Evolutionary conservation across 495 filamentous ascomycete genomes (phyloP).

Genomic region (Pseudomonodictys pantanalensis): DNA sequence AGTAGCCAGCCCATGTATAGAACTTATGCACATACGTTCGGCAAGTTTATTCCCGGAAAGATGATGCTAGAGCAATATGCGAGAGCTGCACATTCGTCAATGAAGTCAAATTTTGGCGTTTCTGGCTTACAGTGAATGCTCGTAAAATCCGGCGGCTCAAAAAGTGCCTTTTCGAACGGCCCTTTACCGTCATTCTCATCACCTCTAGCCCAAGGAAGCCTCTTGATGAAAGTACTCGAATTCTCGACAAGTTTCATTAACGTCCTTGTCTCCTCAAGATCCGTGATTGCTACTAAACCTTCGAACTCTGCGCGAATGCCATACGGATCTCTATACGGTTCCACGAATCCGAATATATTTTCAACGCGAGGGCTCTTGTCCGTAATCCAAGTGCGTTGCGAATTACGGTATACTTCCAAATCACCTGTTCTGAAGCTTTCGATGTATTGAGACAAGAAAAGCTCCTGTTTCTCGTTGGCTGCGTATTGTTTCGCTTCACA

Average conservation of each 20-base stretch:
- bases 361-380: constrained; percentile 46
- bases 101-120: neutral
- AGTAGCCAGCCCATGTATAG: neutral
- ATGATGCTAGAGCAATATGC: constrained; percentile 49
- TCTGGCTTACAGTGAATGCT: constrained; percentile 37
- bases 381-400: constrained; percentile 44
- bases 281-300: constrained; percentile 46
- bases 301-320: constrained; percentile 50
- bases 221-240: constrained; percentile 39
- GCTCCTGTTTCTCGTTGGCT: constrained; percentile 38
- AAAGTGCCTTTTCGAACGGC: constrained; percentile 45
- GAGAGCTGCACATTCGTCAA: constrained; percentile 34
- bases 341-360: constrained; percentile 50
- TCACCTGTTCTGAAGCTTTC: constrained; percentile 44
- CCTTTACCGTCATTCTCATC: constrained; percentile 44
- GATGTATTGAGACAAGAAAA: constrained; percentile 35
- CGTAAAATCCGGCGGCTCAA: constrained; percentile 46
- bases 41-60: constrained; percentile 45
- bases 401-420: constrained; percentile 40
- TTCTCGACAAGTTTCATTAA: constrained; percentile 40
- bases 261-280: constrained; percentile 41
- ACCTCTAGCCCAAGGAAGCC: constrained; percentile 42
- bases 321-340: constrained; percentile 50
- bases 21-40: constrained; percentile 40
- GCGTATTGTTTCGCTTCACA: constrained; percentile 34